These are phyloP conservation scores for Cicer pinnatifidum DNA, from an alignment of 306 rosid genomes.

Conservation along the genomic window DNA sequence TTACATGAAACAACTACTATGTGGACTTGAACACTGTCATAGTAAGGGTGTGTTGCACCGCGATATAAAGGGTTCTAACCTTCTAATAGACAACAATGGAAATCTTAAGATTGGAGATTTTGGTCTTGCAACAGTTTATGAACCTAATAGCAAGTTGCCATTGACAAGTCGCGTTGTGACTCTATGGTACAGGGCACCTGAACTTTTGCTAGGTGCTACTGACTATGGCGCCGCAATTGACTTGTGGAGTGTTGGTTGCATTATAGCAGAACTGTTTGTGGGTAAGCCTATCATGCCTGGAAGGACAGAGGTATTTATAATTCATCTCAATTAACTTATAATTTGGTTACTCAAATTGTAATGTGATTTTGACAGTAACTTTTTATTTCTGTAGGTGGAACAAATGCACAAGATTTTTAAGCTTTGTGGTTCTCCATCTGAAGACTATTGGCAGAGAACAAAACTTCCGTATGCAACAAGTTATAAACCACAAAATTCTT, in stretches of 20 bases:
- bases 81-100: conserved; percentile 72
- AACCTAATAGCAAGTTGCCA: conserved; percentile 66
- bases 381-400: conserved; percentile 67
- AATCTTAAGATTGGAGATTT: conserved; percentile 91
- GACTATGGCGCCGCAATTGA: conserved; percentile 79
- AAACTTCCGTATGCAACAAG: conserved; percentile 84
- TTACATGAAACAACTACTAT: conserved; percentile 70
- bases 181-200: conserved; percentile 93
- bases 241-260: conserved; percentile 93
- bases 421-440: conserved; percentile 92
- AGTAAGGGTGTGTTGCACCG: conserved; percentile 81
- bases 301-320: conserved; percentile 76
- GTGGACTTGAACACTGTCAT: conserved; percentile 93
- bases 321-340: background rate
- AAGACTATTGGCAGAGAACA: conserved; percentile 80
- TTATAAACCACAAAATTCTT: conserved; percentile 81
- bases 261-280: conserved; percentile 75
- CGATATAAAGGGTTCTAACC: conserved; percentile 95
- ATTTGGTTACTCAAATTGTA: background rate
- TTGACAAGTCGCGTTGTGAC: conserved; percentile 94
- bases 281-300: conserved; percentile 98
- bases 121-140: conserved; percentile 77
- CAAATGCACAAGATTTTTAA: conserved; percentile 96
- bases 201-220: conserved; percentile 90
- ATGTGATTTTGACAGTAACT: background rate